A percentile compares a stretch with the other conserved stretches of the same genome.
phyloP scores from a whole-genome alignment of 306 rosid genomes.

The Sophora flavescens region DNA sequence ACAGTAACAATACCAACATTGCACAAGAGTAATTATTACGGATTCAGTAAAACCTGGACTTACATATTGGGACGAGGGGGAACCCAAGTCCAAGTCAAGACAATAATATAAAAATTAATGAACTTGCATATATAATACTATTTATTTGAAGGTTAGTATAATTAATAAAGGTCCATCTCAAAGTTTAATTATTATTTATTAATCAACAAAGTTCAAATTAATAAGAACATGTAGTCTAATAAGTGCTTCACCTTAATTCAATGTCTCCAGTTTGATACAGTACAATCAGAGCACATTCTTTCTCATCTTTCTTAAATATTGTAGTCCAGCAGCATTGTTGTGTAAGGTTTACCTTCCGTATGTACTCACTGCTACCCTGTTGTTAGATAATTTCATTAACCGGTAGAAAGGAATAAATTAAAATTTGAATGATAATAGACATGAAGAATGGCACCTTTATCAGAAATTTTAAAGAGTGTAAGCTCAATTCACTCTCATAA shows the following conservation, averaged over 20 bases:
- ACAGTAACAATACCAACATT: slow-evolving; percentile 26
- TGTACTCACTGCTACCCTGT: slow-evolving; percentile 67
- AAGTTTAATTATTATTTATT: slow-evolving; percentile 11
- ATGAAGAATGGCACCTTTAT: slow-evolving; percentile 64
- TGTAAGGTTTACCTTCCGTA: slow-evolving; percentile 65
- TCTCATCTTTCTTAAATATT: slow-evolving; percentile 67
- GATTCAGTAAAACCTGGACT: slow-evolving; percentile 24
- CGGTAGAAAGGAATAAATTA: slow-evolving; percentile 38
- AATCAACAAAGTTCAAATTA: background rate
- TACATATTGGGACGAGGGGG: slow-evolving; percentile 2
- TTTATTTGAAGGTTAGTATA: slow-evolving; percentile 23
- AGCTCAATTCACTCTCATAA: slow-evolving; percentile 69
- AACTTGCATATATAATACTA: slow-evolving; percentile 14
- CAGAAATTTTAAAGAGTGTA: slow-evolving; percentile 63
- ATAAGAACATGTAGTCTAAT: slow-evolving; percentile 31
- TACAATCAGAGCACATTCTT: slow-evolving; percentile 62
- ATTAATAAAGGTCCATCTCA: slow-evolving; percentile 20
- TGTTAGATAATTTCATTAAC: slow-evolving; percentile 44
- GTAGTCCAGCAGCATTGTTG: slow-evolving; percentile 83
- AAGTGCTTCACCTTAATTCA: slow-evolving; percentile 78
- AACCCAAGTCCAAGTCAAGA: slow-evolving; percentile 25
- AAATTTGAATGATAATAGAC: slow-evolving; percentile 40
- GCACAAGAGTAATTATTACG: slow-evolving; percentile 27
- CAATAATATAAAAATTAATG: slow-evolving; percentile 21
- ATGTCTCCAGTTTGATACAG: slow-evolving; percentile 79